Base-by-base conservation (phyloP, 1,284 basidiomycete species). In the Ceratobasidium sp. region DNA sequence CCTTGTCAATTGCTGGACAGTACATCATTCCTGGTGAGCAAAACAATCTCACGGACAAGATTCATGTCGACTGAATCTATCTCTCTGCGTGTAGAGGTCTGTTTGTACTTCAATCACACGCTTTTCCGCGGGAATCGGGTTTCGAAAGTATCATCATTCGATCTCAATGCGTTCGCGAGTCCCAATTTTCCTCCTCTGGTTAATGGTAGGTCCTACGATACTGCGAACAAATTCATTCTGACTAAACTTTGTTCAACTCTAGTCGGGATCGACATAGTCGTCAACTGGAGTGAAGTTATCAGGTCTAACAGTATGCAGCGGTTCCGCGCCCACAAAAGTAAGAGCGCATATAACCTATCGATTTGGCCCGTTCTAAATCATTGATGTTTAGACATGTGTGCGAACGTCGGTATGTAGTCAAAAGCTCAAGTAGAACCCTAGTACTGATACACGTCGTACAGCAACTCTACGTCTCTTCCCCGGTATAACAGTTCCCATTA, bases 211-310 rank as follows among this genome's bases (percentile, higher is more conserved):
- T 76, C 14, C 28, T 18, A 43, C 8, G 14, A 0, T 18, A 34
- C 1, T 34, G 32, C 23, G 21, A 23, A 26, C 10, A 14, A 18
- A 3, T 2, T 28, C 32, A 46, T 36, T 36, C 16, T n/a, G 30
- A 10, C 55, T 73, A 45, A 62, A 43, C 50, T 71, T n/a, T 50
- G n/a, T 45, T 10, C 21, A 26, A 60, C 26, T 32, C 14, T 67
- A 89, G 94, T 96, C 67, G 94, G 94, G 3, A 97, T 96, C 76
- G 90, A 94, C 75, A 94, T 97, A 72, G 84, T 89, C 5, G 90
- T 96, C 10, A 92, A 93, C 74, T 95, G 94, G 94, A 89, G 87
- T 73, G 86, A 92, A 78, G 91, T 95, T 12, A 85, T 95, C 60
- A 85, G 92, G 32, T 92, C 94, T 76, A 92, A 89, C 0, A 89